These are phyloP conservation scores for Fonsecaea pedrosoi DNA, from an alignment of 2,329 filamentous ascomycete genomes.

Conservation along the genomic window DNA sequence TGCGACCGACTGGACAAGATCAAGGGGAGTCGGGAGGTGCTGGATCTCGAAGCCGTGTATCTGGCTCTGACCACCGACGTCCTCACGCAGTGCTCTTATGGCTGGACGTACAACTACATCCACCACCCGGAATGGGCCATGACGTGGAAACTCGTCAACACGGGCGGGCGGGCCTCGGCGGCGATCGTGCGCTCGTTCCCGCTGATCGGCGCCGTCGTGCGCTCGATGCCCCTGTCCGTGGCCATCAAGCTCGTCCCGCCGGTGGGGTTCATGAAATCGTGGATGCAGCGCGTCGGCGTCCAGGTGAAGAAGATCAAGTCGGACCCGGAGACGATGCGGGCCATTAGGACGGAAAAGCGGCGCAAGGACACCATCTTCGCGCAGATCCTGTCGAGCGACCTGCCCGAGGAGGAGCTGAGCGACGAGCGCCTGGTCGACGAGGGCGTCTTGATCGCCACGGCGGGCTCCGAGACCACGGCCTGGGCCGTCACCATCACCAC, in stretches of 20 bases:
- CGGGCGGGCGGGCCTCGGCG: conserved; percentile 28
- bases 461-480: conserved; percentile 35
- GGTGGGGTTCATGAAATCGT: conserved; percentile 34
- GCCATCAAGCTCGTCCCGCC: conserved; percentile 29
- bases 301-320: conserved; percentile 35
- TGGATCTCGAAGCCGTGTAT: conserved; percentile 33
- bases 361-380: conserved; percentile 38
- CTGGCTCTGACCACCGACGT: conserved; percentile 46
- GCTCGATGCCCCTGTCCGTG: conserved; percentile 30
- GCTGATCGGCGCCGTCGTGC: conserved; percentile 36
- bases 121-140: conserved; percentile 43
- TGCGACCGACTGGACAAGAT: conserved; percentile 30
- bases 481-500: conserved; percentile 36
- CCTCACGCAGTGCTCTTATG: conserved; percentile 48
- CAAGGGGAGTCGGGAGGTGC: conserved; percentile 23
- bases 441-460: conserved; percentile 42
- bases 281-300: conserved; percentile 33
- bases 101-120: conserved; percentile 43
- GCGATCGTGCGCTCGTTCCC: conserved; percentile 39
- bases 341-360: conserved; percentile 31
- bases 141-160: conserved; percentile 37
- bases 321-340: conserved; percentile 31
- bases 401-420: conserved; percentile 39
- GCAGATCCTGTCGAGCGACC: conserved; percentile 32
- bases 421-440: conserved; percentile 44